Conservation (phyloP, 306 rosid genomes). For the Cucurbita moschata region DNA sequence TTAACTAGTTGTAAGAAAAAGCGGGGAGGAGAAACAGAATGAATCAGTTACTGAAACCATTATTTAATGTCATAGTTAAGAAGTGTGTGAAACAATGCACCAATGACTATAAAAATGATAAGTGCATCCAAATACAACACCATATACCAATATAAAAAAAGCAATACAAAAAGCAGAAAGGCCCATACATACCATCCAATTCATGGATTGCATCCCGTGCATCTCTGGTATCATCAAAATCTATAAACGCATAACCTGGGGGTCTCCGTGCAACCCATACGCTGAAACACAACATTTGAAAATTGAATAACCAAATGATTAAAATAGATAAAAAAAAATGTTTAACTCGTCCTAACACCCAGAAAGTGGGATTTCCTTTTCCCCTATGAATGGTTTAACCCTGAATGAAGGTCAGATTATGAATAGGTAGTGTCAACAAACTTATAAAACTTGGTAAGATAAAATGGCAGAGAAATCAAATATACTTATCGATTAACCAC, state of each 20-base stretch:
- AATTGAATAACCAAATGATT: neutral
- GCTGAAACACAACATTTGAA: conserved; percentile 22
- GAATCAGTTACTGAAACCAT: neutral
- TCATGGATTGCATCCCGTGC: conserved; percentile 91
- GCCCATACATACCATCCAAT: conserved; percentile 56
- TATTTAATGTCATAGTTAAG: neutral
- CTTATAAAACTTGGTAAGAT: neutral
- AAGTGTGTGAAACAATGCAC: neutral
- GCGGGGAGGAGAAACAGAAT: no score
- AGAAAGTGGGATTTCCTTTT: neutral
- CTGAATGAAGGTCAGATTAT: neutral
- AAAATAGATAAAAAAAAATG: neutral
- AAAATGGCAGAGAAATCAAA: neutral
- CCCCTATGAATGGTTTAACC: neutral
- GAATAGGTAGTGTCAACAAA: neutral
- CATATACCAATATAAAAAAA: neutral
- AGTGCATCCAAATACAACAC: neutral
- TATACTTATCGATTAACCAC: neutral
- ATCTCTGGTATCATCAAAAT: conserved; percentile 84
- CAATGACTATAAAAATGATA: neutral
- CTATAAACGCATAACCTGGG: conserved; percentile 95
- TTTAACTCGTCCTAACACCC: neutral
- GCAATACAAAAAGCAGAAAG: neutral
- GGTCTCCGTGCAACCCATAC: conserved; percentile 99
- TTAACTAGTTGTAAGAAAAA: no score